phyloP scores from a whole-genome alignment of 257 asterid genomes.

The Solanum corneliomulleri region DNA sequence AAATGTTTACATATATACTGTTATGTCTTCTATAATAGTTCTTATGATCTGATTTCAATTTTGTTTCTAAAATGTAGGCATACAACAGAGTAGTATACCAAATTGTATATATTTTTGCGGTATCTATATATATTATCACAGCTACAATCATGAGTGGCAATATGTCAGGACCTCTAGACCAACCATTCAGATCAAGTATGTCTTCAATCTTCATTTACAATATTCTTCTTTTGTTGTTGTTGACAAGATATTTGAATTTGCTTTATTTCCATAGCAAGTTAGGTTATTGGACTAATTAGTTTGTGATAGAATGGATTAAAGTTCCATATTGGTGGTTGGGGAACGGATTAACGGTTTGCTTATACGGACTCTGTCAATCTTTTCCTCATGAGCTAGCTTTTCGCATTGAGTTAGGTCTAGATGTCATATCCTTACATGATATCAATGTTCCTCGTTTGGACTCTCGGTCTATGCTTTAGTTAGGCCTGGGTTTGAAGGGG shows the following conservation, averaged over 20 bases:
- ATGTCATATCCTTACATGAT: background rate
- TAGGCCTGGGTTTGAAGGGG: background rate
- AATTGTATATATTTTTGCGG: background rate
- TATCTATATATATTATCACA: background rate
- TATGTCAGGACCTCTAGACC: constrained; percentile 53
- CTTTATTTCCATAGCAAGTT: background rate
- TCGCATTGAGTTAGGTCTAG: background rate
- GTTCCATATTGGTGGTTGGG: background rate
- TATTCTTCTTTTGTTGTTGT: background rate
- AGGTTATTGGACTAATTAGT: background rate
- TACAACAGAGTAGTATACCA: background rate
- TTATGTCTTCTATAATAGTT: background rate
- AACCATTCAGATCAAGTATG: constrained; percentile 27
- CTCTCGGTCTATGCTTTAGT: background rate
- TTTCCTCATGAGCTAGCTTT: background rate
- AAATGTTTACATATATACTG: background rate
- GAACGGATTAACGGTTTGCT: background rate
- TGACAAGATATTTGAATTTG: background rate
- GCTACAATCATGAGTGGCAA: constrained; percentile 38
- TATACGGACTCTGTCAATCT: background rate
- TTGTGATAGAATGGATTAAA: background rate
- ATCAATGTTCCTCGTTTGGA: background rate
- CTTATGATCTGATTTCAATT: background rate
- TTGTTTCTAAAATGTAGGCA: background rate
- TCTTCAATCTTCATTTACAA: background rate